Evolutionary conservation across 257 asterid genomes (phyloP), one percentile per base, ranked within the genome.

Genomic region (Gardenia jasminoides): DNA sequence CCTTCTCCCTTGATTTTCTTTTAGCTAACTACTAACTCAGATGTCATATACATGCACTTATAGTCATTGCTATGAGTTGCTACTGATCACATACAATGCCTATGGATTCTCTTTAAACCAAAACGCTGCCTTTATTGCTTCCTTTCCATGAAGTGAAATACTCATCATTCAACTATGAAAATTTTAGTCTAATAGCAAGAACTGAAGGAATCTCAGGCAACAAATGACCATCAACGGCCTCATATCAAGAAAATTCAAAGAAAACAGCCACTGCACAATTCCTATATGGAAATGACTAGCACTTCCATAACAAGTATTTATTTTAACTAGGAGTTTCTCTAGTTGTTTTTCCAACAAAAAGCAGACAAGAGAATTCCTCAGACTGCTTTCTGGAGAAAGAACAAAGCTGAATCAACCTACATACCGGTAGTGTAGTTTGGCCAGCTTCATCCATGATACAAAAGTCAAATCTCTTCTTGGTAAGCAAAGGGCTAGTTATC

Each of bases 361-460:
- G 33, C 19, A 44, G 31, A 7, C 73, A 78, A 12, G 41, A 44
- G 43, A 4, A 44, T 28, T 58, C 20, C 70, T 61, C 30, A 0
- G 7, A 39, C 48, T 43, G 16, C 24, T 69, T 50, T 6, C 4
- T 33, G 30, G 33, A 69, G 50, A 64, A 66, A 41, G 50, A 47
- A 30, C 61, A 58, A 74, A 80, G 31, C 19, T 22, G 22, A 74
- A 58, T 33, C n/a, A 36, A 74, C 24, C 36, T 52, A 85, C 78
- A 72, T 90, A 95, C 99, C 85, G 99, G 98, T 61, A 95, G 87
- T 39, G 99, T 92, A 80, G 90, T 93, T 85, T 95, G 99, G 80
- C 99, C 99, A 70, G 99, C 99, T 87, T 95, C 98, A 87, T 95
- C 99, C 98, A 95, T 93, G 88, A 95, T 92, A 91, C 99, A 95